A percentile compares a stretch with the other conserved stretches of the same genome.
These are phyloP conservation scores for Arthrinium phaeospermum DNA, from an alignment of 2,329 filamentous ascomycete genomes.

Conservation along the genomic window DNA sequence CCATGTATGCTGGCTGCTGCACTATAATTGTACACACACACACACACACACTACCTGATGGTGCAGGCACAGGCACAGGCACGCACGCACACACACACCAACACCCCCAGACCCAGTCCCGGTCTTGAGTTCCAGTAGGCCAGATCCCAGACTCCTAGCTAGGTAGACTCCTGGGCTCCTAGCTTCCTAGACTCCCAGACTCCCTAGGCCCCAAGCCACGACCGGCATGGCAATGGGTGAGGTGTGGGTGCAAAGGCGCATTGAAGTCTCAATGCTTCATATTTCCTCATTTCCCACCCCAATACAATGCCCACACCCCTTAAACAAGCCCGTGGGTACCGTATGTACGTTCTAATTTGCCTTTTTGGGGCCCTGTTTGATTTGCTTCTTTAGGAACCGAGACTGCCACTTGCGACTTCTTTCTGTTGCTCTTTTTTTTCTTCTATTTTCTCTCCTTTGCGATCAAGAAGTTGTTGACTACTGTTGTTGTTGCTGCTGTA, in stretches of 20 bases:
- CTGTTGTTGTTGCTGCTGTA: slow-evolving; percentile 18
- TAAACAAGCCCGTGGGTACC: slow-evolving; percentile 36
- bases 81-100: neutral
- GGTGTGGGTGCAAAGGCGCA: slow-evolving; percentile 39
- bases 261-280: slow-evolving; percentile 39
- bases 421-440: slow-evolving; percentile 9
- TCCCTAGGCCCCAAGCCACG: slow-evolving; percentile 5
- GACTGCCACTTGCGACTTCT: slow-evolving; percentile 10
- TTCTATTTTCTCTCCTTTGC: slow-evolving; percentile 17
- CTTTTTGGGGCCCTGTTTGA: slow-evolving; percentile 35
- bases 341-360: slow-evolving; percentile 33
- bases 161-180: slow-evolving; percentile 13
- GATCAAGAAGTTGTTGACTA: slow-evolving; percentile 13
- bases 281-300: slow-evolving; percentile 38
- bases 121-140: slow-evolving; percentile 13
- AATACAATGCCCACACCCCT: slow-evolving; percentile 37
- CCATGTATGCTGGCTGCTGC: neutral
- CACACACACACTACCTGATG: neutral
- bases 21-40: slow-evolving; percentile 14
- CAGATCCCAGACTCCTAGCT: slow-evolving; percentile 16
- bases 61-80: neutral
- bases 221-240: slow-evolving; percentile 13
- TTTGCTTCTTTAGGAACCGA: slow-evolving; percentile 37
- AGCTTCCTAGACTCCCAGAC: neutral
- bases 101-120: slow-evolving; percentile 15